These are phyloP conservation scores for Dendrothele bispora DNA, from an alignment of 768 basidiomycete species.

Conservation along the genomic window DNA sequence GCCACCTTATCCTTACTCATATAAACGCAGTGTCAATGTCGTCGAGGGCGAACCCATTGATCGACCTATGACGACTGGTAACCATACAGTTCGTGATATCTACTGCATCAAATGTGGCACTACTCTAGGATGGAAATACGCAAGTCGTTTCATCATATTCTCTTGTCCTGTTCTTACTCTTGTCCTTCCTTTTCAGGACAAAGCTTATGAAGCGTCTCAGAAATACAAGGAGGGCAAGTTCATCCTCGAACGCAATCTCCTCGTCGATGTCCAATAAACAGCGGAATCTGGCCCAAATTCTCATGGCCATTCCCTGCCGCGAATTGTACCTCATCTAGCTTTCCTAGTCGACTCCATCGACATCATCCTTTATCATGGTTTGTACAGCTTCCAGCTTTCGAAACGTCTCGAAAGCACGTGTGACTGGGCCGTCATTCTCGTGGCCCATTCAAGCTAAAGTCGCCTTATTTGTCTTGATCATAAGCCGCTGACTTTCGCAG, in stretches of 20 bases:
- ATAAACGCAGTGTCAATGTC: conserved; percentile 76
- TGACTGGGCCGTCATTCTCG: too few species aligned
- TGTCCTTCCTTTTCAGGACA: conserved; percentile 57
- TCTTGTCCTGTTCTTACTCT: conserved; percentile 5
- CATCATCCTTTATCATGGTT: too few species aligned
- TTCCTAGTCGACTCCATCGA: too few species aligned
- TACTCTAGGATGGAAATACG: conserved; percentile 98
- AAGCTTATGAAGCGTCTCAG: conserved; percentile 86
- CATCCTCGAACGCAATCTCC: conserved; percentile 92
- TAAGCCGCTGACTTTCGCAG: too few species aligned
- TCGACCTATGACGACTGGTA: conserved; percentile 94
- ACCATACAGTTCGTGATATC: conserved; percentile 95
- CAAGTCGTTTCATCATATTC: conserved; percentile 36
- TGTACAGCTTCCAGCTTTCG: too few species aligned
- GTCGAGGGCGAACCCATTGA: conserved; percentile 88
- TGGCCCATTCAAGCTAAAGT: too few species aligned
- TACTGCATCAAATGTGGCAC: conserved; percentile 88
- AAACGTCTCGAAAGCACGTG: too few species aligned
- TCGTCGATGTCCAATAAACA: conserved; percentile 77
- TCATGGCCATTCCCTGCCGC: too few species aligned
- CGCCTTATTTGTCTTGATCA: too few species aligned
- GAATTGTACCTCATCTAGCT: too few species aligned
- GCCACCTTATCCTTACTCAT: not conserved
- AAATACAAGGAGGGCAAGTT: conserved; percentile 99
- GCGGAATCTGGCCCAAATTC: conserved; percentile 18